Conservation (phyloP, 1,139 yeast species). For the Pichiaceae sp. region DNA sequence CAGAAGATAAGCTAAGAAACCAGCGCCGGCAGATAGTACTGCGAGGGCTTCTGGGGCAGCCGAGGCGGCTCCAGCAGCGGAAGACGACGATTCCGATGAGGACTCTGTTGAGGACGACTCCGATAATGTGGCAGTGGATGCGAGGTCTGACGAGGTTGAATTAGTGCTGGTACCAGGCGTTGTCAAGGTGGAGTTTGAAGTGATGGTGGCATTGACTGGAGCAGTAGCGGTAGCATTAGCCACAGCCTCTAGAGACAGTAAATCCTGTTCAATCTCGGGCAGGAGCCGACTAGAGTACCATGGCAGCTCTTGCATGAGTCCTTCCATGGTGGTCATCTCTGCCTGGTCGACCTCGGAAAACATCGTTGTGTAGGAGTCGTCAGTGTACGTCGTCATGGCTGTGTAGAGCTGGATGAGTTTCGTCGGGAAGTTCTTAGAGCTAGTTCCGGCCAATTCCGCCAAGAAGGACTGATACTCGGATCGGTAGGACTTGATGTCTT, state of each 20-base stretch:
- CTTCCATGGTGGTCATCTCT: constrained; percentile 15
- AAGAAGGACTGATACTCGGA: constrained; percentile 8
- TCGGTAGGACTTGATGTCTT: constrained; percentile 7
- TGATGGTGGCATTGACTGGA: constrained; percentile 10
- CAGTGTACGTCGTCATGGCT: constrained; percentile 27
- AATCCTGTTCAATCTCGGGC: constrained; percentile 16
- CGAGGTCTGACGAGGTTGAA: background rate
- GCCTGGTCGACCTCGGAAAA: constrained; percentile 10
- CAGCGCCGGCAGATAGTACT: constrained; percentile 2
- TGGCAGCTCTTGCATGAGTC: constrained; percentile 27
- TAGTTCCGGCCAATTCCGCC: constrained; percentile 3
- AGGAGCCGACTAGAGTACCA: constrained; percentile 30
- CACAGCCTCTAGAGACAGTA: constrained; percentile 15
- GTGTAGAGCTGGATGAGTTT: constrained; percentile 21
- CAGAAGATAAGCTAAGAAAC: constrained; percentile 2
- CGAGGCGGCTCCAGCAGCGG: constrained; percentile 1
- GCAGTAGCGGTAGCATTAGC: constrained; percentile 12
- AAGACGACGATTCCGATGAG: constrained; percentile 3
- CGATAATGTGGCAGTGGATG: background rate
- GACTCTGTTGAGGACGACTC: background rate
- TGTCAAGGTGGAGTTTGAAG: constrained; percentile 10
- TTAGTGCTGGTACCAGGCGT: constrained; percentile 2
- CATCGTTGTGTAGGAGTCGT: constrained; percentile 27
- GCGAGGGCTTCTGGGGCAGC: background rate
- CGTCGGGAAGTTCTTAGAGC: constrained; percentile 7